These are phyloP conservation scores for Macrolepiota dolichaula DNA, from an alignment of 768 basidiomycete genomes.

Conservation along the genomic window DNA sequence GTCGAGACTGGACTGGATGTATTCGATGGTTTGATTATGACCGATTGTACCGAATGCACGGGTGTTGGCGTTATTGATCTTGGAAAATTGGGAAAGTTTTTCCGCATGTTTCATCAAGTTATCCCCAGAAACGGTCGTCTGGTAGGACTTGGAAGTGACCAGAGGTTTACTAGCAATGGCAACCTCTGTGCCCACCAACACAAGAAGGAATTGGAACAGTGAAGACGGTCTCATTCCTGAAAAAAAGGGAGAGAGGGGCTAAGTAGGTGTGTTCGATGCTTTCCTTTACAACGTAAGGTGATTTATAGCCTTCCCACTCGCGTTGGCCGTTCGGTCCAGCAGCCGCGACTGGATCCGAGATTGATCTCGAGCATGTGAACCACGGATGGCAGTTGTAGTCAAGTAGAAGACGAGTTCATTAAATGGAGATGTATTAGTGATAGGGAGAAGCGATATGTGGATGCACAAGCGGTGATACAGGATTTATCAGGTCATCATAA, in stretches of 20 bases:
- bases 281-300: not conserved
- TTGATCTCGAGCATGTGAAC: not conserved
- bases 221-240: not conserved
- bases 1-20: conserved; percentile 25
- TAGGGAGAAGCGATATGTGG: not conserved
- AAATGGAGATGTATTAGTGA: not conserved
- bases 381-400: not conserved
- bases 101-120: conserved; percentile 25
- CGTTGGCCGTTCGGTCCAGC: not conserved
- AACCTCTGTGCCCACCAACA: not conserved
- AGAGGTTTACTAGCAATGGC: conserved; percentile 14
- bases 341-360: not conserved
- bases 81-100: conserved; percentile 24
- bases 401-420: too few relatives aligned
- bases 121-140: conserved; percentile 11
- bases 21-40: conserved; percentile 26
- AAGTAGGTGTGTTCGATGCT: not conserved
- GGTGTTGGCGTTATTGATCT: conserved; percentile 20
- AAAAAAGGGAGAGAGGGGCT: not conserved
- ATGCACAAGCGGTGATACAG: too few relatives aligned
- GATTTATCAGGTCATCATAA: too few relatives aligned
- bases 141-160: conserved; percentile 10
- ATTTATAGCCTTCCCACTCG: not conserved
- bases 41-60: conserved; percentile 27
- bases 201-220: not conserved